Percentiles rank a stretch among this genome's conserved stretches.
Conservation (phyloP, 2,329 filamentous ascomycete species). For the Coleophoma cylindrospora region DNA sequence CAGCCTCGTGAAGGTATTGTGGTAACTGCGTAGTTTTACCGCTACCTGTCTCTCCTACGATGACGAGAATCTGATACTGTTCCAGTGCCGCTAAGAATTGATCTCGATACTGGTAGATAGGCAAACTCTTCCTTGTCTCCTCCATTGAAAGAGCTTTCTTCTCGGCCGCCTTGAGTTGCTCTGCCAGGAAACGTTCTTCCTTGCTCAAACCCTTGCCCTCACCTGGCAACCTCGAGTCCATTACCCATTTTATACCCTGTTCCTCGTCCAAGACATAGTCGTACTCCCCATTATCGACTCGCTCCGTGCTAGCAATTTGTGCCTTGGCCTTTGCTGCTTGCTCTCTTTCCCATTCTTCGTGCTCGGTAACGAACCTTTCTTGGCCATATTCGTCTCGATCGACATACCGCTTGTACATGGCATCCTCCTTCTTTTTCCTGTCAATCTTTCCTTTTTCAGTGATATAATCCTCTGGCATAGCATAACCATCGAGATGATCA, state of each 20-base stretch:
- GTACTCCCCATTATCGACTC: constrained; percentile 77
- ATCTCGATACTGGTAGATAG: constrained; percentile 84
- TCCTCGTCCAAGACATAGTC: constrained; percentile 90
- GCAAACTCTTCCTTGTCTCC: constrained; percentile 83
- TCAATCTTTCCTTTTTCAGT: constrained; percentile 90
- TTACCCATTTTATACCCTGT: constrained; percentile 79
- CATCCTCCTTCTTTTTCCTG: constrained; percentile 80
- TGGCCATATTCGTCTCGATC: constrained; percentile 83
- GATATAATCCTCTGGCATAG: constrained; percentile 91
- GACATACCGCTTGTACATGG: constrained; percentile 84
- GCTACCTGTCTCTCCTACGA: constrained; percentile 91
- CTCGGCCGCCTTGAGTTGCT: constrained; percentile 83
- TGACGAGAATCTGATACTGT: constrained; percentile 80
- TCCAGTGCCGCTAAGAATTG: constrained; percentile 82
- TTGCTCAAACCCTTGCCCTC: constrained; percentile 67
- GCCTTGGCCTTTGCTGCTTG: constrained; percentile 80
- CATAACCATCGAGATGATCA: constrained; percentile 87
- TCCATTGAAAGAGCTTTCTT: constrained; percentile 84
- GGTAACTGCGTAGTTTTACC: constrained; percentile 96
- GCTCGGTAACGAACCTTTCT: constrained; percentile 86
- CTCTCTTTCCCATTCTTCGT: constrained; percentile 93
- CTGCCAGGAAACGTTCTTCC: constrained; percentile 73
- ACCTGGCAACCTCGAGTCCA: constrained; percentile 68
- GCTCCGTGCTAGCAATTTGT: constrained; percentile 71
- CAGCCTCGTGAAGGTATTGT: constrained; percentile 88